Evolutionary conservation across 176 grass and related monocot species (phyloP).

Genomic region (Oryza brachyantha): DNA sequence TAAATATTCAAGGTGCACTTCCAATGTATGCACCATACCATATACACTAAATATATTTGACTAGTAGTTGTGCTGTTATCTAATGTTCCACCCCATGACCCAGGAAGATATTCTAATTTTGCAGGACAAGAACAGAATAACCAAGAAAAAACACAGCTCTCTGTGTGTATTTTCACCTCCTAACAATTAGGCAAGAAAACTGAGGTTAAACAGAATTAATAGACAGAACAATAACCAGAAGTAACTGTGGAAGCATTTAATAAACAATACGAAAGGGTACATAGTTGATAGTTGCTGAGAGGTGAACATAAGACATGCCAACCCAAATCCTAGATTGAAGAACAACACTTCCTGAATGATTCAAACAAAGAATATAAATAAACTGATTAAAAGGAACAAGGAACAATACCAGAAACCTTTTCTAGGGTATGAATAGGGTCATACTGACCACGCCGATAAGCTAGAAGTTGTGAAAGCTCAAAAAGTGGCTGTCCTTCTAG

Average conservation of each 20-base stretch:
- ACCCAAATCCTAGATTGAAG: slow-evolving; percentile 11
- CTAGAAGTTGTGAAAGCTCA: slow-evolving; percentile 91
- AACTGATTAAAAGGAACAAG: slow-evolving; percentile 6
- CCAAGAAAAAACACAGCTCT: neutral
- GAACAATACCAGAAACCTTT: slow-evolving; percentile 60
- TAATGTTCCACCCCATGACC: neutral
- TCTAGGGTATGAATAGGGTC: slow-evolving; percentile 70
- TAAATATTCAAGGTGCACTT: slow-evolving; percentile 11
- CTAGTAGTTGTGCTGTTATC: neutral
- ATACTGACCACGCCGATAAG: slow-evolving; percentile 92
- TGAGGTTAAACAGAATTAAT: neutral
- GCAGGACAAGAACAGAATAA: slow-evolving; percentile 5
- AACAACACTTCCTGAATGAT: slow-evolving; percentile 3
- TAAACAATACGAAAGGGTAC: neutral
- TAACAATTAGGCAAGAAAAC: neutral
- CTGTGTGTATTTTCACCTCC: slow-evolving; percentile 6
- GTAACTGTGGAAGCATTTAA: slow-evolving; percentile 18
- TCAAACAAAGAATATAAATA: neutral
- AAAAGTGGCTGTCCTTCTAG: slow-evolving; percentile 84
- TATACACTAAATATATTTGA: neutral
- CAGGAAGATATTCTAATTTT: slow-evolving; percentile 4
- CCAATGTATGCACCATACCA: slow-evolving; percentile 8
- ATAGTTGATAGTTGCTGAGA: slow-evolving; percentile 9
- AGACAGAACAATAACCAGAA: neutral
- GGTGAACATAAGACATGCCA: neutral